Base-by-base conservation (phyloP, 257 asterid species). In the Nicotiana otophora region DNA sequence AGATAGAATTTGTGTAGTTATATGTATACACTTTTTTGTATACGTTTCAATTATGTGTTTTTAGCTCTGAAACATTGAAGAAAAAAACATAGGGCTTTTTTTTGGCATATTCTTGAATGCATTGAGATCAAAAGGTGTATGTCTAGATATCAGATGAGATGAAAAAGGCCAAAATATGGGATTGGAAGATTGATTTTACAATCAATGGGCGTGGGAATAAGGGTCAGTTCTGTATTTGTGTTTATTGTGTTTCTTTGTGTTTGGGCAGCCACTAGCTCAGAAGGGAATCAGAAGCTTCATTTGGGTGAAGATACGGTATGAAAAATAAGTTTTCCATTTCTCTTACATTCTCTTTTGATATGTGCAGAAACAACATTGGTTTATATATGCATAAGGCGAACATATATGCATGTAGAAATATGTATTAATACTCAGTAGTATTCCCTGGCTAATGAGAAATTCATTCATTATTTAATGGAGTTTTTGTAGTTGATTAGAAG, bases 151-250 rank as follows among this genome's bases (percentile, higher is more conserved):
- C 60, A 34, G 70, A 79, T 79, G 82, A 79, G 63, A 61, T 79
- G 82, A 61, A 28, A 61, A 79, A 48, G 17, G 72, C 55, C 23
- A 23, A 36, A 62, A 12, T 23, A 61, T 79, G 82, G 82, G 61
- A 79, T 61, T 62, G 42, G 46, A 79, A 79, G 61, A 36, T 62
- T 79, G 72, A 79, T 60, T 39, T 62, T 23, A 46, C 15, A 48
- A 79, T 79, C 82, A 61, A 79, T 79, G 75, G 82, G 70, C 57
- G 74, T 33, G 82, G 42, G 63, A 74, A 53, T 66, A 23, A 78
- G 55, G 82, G 20, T 39, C 75, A 62, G 82, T 17, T 79, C 61
- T 61, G 19, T 79, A 26, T 34, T 79, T 48, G 51, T 11, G 15
- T 61, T 79, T 79, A 20, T 36, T 60, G 70, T 12, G 51, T 58